Evolutionary conservation across 176 grass and related monocot species (phyloP), one percentile per base, ranked within the genome.

Genomic region (Otatea glauca): DNA sequence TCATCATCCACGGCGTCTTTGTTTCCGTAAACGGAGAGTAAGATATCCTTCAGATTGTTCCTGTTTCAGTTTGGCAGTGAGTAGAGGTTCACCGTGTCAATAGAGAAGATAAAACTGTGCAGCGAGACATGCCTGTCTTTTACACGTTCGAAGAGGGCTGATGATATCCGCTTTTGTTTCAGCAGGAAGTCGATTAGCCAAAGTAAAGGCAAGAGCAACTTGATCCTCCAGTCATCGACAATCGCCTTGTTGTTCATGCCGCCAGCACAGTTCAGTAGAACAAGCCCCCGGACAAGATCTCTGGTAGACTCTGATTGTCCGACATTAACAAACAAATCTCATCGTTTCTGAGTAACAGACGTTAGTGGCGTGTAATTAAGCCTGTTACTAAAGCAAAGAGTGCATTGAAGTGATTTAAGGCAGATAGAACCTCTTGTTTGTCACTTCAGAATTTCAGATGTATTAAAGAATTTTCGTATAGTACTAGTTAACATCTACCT

Each of bases 191-290:
- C 96, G 0, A 99, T 81, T 27, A 99, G 88, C 96, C 76, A 92
- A 53, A 96, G 91, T 70, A 99, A 84, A 64, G 96, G 91, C 59
- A 92, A 76, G 65, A 96, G 70, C 42, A 96, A 35, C 81, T 96
- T 98, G 41, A 98, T 96, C 81, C 96, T 92, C 96, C 93, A 98
- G 75, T 98, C 96, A 41, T 98, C 96, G 3, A 98, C 96, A 55
- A 98, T 90, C 17, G 93, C 96, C 66, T 98, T 98, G 81, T 98
- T 98, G 91, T 99, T 96, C 93, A 99, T 95, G 54, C 93, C 93
- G 4, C 96, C 96, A 4, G 96, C 83, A 53, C 91, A 99, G 73
- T 99, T 99, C 16, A 99, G 79, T 34, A 99, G 91, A 4, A 96
- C 96, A 58, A 99, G 88, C 5, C 93, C 96, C 47, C 86, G 86